A percentile compares a stretch with the other conserved stretches of the same genome.
Evolutionary conservation across 208 protist genomes (phyloP).

Genomic region (Leishmania lainsoni): DNA sequence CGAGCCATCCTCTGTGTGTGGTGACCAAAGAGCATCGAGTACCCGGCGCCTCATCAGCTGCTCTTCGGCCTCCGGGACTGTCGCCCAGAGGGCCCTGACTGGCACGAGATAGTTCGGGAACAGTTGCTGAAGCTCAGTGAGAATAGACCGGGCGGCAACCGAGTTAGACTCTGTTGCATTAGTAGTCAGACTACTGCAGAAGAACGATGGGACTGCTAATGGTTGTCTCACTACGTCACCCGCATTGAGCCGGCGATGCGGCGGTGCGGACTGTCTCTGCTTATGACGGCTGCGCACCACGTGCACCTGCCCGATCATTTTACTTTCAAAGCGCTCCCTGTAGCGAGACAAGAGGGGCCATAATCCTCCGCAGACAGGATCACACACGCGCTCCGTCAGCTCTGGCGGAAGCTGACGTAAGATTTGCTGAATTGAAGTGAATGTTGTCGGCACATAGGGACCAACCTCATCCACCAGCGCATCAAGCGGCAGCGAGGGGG

Average conservation of each 20-base stretch:
- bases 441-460: conserved; percentile 45
- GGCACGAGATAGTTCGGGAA: conserved; percentile 71
- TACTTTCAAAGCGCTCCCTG: conserved; percentile 26
- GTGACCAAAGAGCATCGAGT: conserved; percentile 9
- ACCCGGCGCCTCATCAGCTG: conserved; percentile 7
- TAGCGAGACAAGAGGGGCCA: conserved; percentile 20
- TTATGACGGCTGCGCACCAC: conserved; percentile 7
- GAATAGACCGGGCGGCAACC: background rate
- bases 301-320: conserved; percentile 26
- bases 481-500: background rate
- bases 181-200: background rate
- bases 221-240: background rate
- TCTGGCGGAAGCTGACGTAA: conserved; percentile 43
- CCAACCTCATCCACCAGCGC: conserved; percentile 26
- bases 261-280: background rate
- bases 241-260: background rate
- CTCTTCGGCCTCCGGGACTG: conserved; percentile 15
- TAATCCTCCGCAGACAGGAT: conserved; percentile 16
- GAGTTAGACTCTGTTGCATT: background rate
- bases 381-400: conserved; percentile 50
- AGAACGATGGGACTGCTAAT: background rate
- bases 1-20: background rate
- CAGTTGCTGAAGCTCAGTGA: conserved; percentile 23
- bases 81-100: conserved; percentile 44
- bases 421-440: conserved; percentile 66